Conservation (phyloP, 306 rosid genomes). For the Corylus heterophylla region DNA sequence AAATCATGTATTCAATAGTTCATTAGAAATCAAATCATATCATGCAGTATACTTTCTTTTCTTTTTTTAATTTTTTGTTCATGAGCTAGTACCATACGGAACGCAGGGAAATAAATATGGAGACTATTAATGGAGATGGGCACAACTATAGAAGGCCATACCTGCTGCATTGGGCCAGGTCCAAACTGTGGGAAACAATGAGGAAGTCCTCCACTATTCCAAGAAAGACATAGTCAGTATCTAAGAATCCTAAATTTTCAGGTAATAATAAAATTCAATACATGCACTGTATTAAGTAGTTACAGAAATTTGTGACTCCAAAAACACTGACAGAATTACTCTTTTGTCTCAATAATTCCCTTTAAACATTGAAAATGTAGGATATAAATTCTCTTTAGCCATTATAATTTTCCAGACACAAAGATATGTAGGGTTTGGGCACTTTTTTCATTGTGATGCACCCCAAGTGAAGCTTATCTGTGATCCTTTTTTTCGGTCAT, state of each 20-base stretch:
- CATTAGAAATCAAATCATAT: background rate
- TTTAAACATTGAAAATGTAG: background rate
- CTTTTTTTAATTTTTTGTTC: background rate
- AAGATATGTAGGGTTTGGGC: background rate
- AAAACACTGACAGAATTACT: background rate
- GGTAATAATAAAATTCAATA: background rate
- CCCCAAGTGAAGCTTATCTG: background rate
- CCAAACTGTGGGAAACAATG: constrained; percentile 99
- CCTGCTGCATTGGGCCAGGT: constrained; percentile 94
- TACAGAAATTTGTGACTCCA: background rate
- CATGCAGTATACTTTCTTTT: background rate
- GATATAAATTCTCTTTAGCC: background rate
- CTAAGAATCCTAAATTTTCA: constrained; percentile 8
- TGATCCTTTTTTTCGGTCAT: background rate
- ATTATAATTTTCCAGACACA: background rate
- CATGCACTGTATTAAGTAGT: background rate
- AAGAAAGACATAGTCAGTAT: constrained; percentile 46
- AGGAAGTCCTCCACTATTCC: constrained; percentile 85
- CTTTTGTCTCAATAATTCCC: background rate
- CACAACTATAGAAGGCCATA: constrained; percentile 23
- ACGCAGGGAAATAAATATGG: background rate
- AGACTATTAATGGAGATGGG: background rate
- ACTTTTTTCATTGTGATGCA: background rate
- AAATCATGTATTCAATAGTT: background rate
- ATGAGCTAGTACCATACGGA: background rate